Conservation (phyloP, 2,329 filamentous ascomycete genomes). For the Penicillium fuscoglaucum region DNA sequence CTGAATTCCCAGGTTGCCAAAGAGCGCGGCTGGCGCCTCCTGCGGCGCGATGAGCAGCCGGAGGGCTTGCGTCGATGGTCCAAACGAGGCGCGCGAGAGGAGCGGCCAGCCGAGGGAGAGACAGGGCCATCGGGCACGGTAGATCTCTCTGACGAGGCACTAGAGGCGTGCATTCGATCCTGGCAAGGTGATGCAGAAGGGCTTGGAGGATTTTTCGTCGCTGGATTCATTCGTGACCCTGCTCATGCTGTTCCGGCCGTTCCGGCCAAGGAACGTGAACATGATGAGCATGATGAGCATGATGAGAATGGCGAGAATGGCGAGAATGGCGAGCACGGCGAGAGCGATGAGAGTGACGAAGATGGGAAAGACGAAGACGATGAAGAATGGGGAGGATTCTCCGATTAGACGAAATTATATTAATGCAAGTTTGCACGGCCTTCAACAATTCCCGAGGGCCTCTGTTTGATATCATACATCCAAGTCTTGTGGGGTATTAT, state of each 20-base stretch:
- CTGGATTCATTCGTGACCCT: conserved; percentile 71
- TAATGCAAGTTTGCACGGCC: not conserved
- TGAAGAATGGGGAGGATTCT: conserved; percentile 50
- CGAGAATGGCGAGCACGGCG: not conserved
- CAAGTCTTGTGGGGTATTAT: not conserved
- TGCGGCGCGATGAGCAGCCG: conserved; percentile 71
- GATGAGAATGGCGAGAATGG: not conserved
- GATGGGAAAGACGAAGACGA: conserved; percentile 32
- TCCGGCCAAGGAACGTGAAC: not conserved
- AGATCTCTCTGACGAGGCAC: conserved; percentile 50
- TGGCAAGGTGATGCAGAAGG: conserved; percentile 78
- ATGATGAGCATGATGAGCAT: conserved; percentile 28
- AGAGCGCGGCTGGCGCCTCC: conserved; percentile 72
- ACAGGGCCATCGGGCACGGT: conserved; percentile 15
- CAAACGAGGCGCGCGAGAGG: conserved; percentile 60
- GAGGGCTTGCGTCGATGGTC: conserved; percentile 74
- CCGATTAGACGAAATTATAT: conserved; percentile 31
- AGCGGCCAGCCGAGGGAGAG: conserved; percentile 21
- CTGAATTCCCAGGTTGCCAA: conserved; percentile 67
- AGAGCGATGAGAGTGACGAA: conserved; percentile 8
- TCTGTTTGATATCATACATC: conserved; percentile 4
- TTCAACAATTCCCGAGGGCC: not conserved
- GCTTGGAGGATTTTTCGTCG: conserved; percentile 95
- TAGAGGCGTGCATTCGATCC: conserved; percentile 76
- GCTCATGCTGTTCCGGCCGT: conserved; percentile 30